Percentiles rank a stretch among this genome's conserved stretches.
Evolutionary conservation across 1,139 yeast species (phyloP).

Genomic region (Scheffersomyces titani): DNA sequence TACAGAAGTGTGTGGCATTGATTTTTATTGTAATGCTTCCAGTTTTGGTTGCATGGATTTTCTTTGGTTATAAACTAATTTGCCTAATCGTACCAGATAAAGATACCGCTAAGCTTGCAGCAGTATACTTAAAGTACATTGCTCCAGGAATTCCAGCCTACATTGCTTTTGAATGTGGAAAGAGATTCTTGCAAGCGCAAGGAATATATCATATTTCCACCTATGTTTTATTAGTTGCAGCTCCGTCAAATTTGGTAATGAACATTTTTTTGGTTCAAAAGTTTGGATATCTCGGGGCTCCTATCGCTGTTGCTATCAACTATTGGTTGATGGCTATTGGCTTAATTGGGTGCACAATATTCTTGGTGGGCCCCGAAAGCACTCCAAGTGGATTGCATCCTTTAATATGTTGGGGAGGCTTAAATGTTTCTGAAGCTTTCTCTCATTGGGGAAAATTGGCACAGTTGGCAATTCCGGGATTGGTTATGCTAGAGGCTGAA

Average conservation of each 20-base stretch:
- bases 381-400: conserved; percentile 46
- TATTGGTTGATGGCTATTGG: conserved; percentile 59
- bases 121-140: conserved; percentile 50
- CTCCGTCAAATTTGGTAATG: conserved; percentile 55
- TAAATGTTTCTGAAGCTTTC: conserved; percentile 29
- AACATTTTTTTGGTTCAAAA: conserved; percentile 45
- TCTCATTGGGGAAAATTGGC: conserved; percentile 49
- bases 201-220: conserved; percentile 57
- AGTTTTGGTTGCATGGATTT: conserved; percentile 50
- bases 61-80: conserved; percentile 43
- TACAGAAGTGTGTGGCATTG: conserved; percentile 57
- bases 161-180: conserved; percentile 54
- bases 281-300: conserved; percentile 56
- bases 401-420: conserved; percentile 36
- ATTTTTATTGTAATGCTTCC: conserved; percentile 51
- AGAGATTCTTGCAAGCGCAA: conserved; percentile 54
- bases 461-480: conserved; percentile 66
- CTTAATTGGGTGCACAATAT: conserved; percentile 40
- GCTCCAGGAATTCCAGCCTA: conserved; percentile 61
- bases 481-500: conserved; percentile 73
- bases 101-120: conserved; percentile 53
- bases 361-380: conserved; percentile 34
- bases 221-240: conserved; percentile 50
- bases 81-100: conserved; percentile 43
- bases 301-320: conserved; percentile 57